phyloP scores from a whole-genome alignment of 345 rosid genomes.

The Linum usitatissimum region DNA sequence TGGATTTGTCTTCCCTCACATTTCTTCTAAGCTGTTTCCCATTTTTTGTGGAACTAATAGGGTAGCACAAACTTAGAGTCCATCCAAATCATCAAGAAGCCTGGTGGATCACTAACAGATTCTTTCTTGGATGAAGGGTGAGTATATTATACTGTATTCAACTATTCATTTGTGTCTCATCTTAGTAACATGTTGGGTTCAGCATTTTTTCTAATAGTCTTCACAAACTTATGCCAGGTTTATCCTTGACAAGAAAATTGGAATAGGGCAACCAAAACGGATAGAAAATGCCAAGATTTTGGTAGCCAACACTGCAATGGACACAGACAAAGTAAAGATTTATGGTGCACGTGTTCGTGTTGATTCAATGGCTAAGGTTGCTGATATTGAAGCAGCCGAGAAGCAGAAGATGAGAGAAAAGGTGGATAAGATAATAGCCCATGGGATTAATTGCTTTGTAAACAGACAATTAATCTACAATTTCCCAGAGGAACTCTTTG shows the following conservation, averaged over 20 bases:
- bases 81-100: slow-evolving; percentile 94
- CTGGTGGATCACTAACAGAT: slow-evolving; percentile 88
- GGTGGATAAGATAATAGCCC: slow-evolving; percentile 84
- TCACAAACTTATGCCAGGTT: slow-evolving; percentile 34
- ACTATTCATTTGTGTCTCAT: not conserved
- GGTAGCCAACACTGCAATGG: slow-evolving; percentile 99
- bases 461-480: slow-evolving; percentile 97
- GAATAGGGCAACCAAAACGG: slow-evolving; percentile 93
- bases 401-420: slow-evolving; percentile 97
- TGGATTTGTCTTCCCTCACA: not conserved
- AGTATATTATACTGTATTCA: slow-evolving; percentile 3
- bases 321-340: slow-evolving; percentile 95
- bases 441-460: slow-evolving; percentile 95
- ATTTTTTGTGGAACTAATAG: slow-evolving; percentile 24
- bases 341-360: slow-evolving; percentile 99
- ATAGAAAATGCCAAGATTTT: slow-evolving; percentile 89
- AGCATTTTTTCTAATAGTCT: not conserved
- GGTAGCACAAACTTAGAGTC: slow-evolving; percentile 96
- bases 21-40: not conserved
- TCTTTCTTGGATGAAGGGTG: slow-evolving; percentile 99
- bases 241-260: slow-evolving; percentile 98
- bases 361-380: slow-evolving; percentile 94
- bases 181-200: not conserved
- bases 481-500: slow-evolving; percentile 96
- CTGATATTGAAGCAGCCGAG: slow-evolving; percentile 98